These are phyloP conservation scores for Mollisia scopiformis DNA, from an alignment of 2,329 filamentous ascomycete genomes.

Conservation along the genomic window DNA sequence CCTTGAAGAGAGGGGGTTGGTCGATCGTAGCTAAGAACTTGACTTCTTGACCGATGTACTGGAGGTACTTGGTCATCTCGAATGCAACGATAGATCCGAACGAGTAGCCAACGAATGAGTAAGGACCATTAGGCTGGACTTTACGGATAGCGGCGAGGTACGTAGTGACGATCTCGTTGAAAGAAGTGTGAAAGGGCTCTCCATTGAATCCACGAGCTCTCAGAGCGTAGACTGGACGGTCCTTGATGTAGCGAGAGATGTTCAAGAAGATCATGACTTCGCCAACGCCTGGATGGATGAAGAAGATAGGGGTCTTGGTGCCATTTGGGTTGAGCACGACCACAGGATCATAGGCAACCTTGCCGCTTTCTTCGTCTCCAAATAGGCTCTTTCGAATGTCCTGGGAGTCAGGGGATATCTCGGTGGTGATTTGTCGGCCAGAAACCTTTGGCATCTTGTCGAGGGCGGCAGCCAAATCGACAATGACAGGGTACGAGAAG, in stretches of 20 bases:
- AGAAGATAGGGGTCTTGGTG: conserved; percentile 42
- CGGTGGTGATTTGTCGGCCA: background rate
- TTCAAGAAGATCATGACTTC: conserved; percentile 46
- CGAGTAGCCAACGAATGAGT: conserved; percentile 54
- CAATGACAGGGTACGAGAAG: conserved; percentile 39
- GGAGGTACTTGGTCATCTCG: conserved; percentile 50
- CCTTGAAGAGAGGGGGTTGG: conserved; percentile 51
- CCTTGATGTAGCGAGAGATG: conserved; percentile 42
- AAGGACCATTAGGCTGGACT: conserved; percentile 51
- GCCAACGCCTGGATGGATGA: conserved; percentile 46
- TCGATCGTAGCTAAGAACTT: conserved; percentile 49
- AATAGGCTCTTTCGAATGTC: background rate
- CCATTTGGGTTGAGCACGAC: conserved; percentile 35
- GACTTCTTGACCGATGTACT: conserved; percentile 42
- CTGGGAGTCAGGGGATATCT: background rate
- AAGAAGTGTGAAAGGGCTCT: conserved; percentile 40
- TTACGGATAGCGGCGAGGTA: conserved; percentile 46
- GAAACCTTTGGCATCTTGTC: conserved; percentile 13
- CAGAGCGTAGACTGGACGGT: conserved; percentile 50
- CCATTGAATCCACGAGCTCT: conserved; percentile 43
- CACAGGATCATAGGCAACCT: conserved; percentile 38
- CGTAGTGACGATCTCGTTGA: conserved; percentile 43
- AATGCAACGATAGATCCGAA: conserved; percentile 55
- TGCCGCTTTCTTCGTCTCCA: background rate
- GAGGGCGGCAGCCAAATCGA: conserved; percentile 34